Evolutionary conservation across 768 basidiomycete species (phyloP).

Genomic region (Kwoniella newhampshirensis): DNA sequence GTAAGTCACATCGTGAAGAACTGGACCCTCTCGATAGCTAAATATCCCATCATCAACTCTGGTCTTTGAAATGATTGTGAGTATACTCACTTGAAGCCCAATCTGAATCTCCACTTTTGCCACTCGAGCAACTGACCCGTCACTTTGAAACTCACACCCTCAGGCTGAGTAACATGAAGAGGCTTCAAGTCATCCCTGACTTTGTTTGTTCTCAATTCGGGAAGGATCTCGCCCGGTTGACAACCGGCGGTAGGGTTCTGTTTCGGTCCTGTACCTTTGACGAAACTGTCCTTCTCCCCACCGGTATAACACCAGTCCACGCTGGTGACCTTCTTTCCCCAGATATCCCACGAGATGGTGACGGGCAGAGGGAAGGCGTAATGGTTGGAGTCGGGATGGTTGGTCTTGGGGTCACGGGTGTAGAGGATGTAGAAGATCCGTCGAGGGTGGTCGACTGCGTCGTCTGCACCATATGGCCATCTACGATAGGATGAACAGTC

Average conservation of each 20-base stretch:
- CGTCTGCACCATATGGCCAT: constrained; percentile 9
- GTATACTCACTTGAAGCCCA: constrained; percentile 72
- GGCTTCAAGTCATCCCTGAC: constrained; percentile 15
- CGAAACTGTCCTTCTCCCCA: constrained; percentile 1
- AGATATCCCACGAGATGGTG: constrained; percentile 2
- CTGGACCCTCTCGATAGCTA: constrained; percentile 32
- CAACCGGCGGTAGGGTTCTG: constrained; percentile 3
- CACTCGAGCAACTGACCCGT: constrained; percentile 75
- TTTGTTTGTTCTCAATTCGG: neutral
- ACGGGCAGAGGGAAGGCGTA: constrained; percentile 28
- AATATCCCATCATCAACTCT: neutral
- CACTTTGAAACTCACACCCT: constrained; percentile 54
- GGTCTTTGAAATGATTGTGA: too few species aligned
- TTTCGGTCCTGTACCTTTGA: constrained; percentile 1
- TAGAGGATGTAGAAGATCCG: constrained; percentile 27
- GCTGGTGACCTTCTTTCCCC: constrained; percentile 2
- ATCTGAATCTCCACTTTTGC: constrained; percentile 87
- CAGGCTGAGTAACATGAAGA: constrained; percentile 16
- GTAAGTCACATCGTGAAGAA: constrained; percentile 38
- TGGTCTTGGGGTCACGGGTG: constrained; percentile 6
- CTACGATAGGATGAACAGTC: neutral
- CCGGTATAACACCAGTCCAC: constrained; percentile 5
- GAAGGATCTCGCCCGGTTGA: constrained; percentile 15
- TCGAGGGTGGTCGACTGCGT: constrained; percentile 7
- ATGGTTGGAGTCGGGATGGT: constrained; percentile 25